Conservation (phyloP, 768 basidiomycete genomes). For the Podaxis sp. region DNA sequence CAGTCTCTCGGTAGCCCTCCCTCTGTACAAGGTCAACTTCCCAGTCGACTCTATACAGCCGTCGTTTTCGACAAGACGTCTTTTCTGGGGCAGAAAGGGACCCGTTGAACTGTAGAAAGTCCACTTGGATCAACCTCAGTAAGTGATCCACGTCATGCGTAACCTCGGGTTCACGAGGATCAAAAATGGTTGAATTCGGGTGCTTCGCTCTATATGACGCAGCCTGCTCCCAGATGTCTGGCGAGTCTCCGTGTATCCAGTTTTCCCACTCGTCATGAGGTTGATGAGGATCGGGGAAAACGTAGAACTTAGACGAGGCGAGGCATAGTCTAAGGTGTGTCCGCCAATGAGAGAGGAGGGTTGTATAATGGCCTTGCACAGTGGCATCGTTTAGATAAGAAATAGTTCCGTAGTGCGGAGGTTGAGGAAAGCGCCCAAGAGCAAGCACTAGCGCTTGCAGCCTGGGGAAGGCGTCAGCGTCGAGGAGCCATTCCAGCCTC, state of each 20-base stretch:
- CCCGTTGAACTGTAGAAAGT: background rate
- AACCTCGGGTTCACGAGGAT: conserved; percentile 2
- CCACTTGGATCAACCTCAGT: background rate
- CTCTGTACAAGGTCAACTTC: conserved; percentile 13
- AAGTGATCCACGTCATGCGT: background rate
- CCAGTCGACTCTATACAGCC: conserved; percentile 1
- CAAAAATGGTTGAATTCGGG: conserved; percentile 7
- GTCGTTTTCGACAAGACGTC: background rate
- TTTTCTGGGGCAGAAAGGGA: background rate
- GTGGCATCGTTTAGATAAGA: background rate
- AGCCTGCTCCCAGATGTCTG: conserved; percentile 4
- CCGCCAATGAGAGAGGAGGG: conserved; percentile 7
- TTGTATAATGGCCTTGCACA: background rate
- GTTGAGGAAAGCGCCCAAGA: conserved; percentile 5
- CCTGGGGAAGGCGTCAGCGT: background rate
- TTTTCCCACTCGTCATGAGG: conserved; percentile 7
- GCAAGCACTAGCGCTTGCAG: conserved; percentile 5
- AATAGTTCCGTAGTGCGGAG: background rate
- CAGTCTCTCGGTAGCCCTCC: conserved; percentile 10
- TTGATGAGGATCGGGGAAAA: conserved; percentile 7
- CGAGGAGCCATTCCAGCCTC: conserved; percentile 9
- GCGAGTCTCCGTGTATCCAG: background rate
- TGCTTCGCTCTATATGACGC: background rate
- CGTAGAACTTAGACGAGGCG: conserved; percentile 1
- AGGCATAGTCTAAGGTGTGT: conserved; percentile 5